Conservation (phyloP, 352 stramenopile genomes). For the Phytophthora europaea region DNA sequence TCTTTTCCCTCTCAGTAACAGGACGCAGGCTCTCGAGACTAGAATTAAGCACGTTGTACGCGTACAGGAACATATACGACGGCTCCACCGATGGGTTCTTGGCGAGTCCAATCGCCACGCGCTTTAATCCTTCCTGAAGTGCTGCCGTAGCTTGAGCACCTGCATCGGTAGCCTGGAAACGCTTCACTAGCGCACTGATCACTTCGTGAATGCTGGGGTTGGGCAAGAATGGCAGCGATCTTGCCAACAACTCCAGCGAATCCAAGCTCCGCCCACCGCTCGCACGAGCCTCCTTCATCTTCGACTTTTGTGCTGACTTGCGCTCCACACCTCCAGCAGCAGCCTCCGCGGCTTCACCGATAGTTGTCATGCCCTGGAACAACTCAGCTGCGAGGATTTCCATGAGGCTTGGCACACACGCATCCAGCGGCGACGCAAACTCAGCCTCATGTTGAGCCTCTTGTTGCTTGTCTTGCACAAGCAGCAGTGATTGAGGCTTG, state of each 20-base stretch:
- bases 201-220: slow-evolving; percentile 86
- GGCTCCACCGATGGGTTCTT: slow-evolving; percentile 88
- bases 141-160: slow-evolving; percentile 61
- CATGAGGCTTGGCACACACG: slow-evolving; percentile 83
- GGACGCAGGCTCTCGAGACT: slow-evolving; percentile 81
- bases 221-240: slow-evolving; percentile 88
- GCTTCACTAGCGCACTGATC: slow-evolving; percentile 76
- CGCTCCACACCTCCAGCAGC: slow-evolving; percentile 46
- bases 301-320: slow-evolving; percentile 78
- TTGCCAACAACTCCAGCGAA: slow-evolving; percentile 82
- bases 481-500: slow-evolving; percentile 35
- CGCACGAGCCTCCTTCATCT: slow-evolving; percentile 90
- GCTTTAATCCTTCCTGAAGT: slow-evolving; percentile 83
- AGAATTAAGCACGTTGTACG: slow-evolving; percentile 85
- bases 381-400: slow-evolving; percentile 85
- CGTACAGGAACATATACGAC: slow-evolving; percentile 89
- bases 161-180: slow-evolving; percentile 72
- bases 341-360: slow-evolving; percentile 43
- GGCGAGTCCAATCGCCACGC: slow-evolving; percentile 77
- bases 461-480: slow-evolving; percentile 32
- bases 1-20: slow-evolving; percentile 70
- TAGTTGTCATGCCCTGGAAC: slow-evolving; percentile 71
- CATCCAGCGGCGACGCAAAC: slow-evolving; percentile 78
- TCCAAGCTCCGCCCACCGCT: slow-evolving; percentile 75
- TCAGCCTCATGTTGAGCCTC: slow-evolving; percentile 35